Base-by-base conservation (phyloP, 177 flowering plant genomes). In the Vitis hybrid region DNA sequence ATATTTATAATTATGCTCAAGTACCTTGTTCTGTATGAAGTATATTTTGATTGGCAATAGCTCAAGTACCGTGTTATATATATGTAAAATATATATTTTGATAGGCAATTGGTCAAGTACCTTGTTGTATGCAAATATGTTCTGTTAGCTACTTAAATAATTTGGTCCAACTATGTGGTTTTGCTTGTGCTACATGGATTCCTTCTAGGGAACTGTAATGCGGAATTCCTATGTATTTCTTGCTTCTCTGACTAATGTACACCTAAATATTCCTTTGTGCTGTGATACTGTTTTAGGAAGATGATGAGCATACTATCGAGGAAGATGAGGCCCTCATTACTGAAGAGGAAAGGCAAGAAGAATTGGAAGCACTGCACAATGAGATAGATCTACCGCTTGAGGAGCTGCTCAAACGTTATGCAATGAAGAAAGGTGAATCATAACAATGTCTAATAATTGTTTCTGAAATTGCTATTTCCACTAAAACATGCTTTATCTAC, bases 271-370 rank as follows among this genome's bases (percentile, higher is more conserved):
- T 70, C 23, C 54, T 23, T 61, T 61, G 17, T 73, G 21, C 61
- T 51, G 50, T 77, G 51, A 18, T 80, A n/a, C 69, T 75, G 80
- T 74, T 83, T 72, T 84, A 96, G 99, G 97, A 88, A 81, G 99
- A 96, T 75, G 95, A 94, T 80, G 98, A 93, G 80, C 93, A 80
- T 59, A 96, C 98, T 11, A 75, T 94, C 68, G 98, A 91, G 77
- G 94, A 89, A 75, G 99, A 96, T 81, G 99, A 94, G 77, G 94
- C 94, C 62, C 86, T 82, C 63, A 87, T 93, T 72, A 92, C 97
- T 45, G 81, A 79, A 77, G 89, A 92, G 70, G 99, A 96, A 82
- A 83, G 98, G 75, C 82, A 74, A 69, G 97, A 89, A 76, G 97
- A 96, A 80, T 69, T 96, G 84, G 91, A 76, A 67, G 97, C 93